A percentile compares a stretch with the other conserved stretches of the same genome.
Conservation (phyloP, 257 asterid genomes). For the Avicennia marina region DNA sequence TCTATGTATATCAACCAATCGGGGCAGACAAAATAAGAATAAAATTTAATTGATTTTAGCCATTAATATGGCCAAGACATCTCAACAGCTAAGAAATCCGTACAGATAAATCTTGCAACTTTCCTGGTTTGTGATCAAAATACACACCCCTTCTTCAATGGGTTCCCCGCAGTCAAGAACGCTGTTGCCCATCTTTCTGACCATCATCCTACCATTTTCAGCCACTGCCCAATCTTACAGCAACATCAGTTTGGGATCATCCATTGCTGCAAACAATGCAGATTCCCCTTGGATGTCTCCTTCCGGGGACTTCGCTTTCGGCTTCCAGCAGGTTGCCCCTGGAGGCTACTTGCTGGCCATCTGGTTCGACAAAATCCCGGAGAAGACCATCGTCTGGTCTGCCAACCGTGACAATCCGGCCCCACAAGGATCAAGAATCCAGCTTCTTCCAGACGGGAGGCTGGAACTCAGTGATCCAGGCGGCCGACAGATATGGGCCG, state of each 20-base stretch:
- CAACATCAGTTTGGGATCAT: constrained; percentile 16
- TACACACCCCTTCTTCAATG: too few species aligned
- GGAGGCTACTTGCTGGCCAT: constrained; percentile 38
- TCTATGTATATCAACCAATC: too few species aligned
- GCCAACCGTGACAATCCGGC: constrained; percentile 31
- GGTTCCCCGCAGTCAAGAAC: too few species aligned
- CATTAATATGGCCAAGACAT: too few species aligned
- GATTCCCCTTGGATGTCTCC: constrained; percentile 24
- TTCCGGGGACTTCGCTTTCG: constrained; percentile 36
- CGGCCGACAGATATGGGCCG: constrained; percentile 16
- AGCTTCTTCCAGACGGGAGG: constrained; percentile 15
- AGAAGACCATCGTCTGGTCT: constrained; percentile 32
- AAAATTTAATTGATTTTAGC: too few species aligned
- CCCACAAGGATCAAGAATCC: constrained; percentile 21
- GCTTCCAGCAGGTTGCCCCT: constrained; percentile 20
- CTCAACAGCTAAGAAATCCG: too few species aligned
- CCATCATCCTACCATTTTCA: not conserved
- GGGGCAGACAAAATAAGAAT: too few species aligned
- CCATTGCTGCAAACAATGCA: constrained; percentile 8
- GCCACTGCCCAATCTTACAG: constrained; percentile 8
- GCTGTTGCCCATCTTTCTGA: not conserved
- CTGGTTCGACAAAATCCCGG: constrained; percentile 30
- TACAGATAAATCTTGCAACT: too few species aligned
- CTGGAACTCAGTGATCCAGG: constrained; percentile 13
- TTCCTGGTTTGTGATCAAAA: too few species aligned